A percentile compares a stretch with the other conserved stretches of the same genome.
Conservation (phyloP, 2,329 filamentous ascomycete species). For the Tolypocladium tropicale region DNA sequence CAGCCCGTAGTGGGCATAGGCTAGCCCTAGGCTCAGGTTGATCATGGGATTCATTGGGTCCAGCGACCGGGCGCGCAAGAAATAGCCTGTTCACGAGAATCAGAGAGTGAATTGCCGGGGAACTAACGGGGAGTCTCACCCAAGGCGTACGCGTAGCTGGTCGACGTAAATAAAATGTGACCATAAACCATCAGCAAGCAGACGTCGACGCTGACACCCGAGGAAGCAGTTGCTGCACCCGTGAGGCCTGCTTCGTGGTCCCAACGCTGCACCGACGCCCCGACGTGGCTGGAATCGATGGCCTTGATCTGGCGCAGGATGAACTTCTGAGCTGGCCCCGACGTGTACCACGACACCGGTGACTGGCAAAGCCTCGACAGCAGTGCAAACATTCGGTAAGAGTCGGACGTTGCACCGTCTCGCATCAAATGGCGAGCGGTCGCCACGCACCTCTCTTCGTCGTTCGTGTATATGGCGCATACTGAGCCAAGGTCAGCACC, state of each 20-base stretch:
- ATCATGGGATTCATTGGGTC: slow-evolving; percentile 69
- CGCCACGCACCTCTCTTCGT: slow-evolving; percentile 64
- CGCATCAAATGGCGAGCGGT: slow-evolving; percentile 78
- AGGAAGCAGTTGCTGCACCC: background rate
- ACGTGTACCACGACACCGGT: slow-evolving; percentile 64
- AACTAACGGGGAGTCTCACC: slow-evolving; percentile 33
- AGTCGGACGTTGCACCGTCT: slow-evolving; percentile 70
- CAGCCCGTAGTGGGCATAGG: slow-evolving; percentile 80
- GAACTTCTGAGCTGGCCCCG: slow-evolving; percentile 79
- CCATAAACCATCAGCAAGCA: slow-evolving; percentile 81
- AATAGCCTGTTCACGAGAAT: slow-evolving; percentile 50
- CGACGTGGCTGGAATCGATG: slow-evolving; percentile 57
- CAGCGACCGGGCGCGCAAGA: slow-evolving; percentile 65
- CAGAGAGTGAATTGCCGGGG: background rate
- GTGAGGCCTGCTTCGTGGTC: slow-evolving; percentile 6
- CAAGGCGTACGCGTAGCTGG: slow-evolving; percentile 72
- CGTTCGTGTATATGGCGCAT: slow-evolving; percentile 72
- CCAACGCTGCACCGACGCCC: slow-evolving; percentile 19
- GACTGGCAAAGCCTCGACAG: slow-evolving; percentile 69
- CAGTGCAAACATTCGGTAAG: slow-evolving; percentile 72
- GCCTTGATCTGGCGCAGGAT: slow-evolving; percentile 84
- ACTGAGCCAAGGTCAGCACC: slow-evolving; percentile 31
- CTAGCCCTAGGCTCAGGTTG: slow-evolving; percentile 70
- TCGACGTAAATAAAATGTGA: slow-evolving; percentile 76
- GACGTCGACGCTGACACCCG: slow-evolving; percentile 50